Evolutionary conservation across 257 asterid species (phyloP), one percentile per base, ranked within the genome.

Genomic region (Rhazya stricta): DNA sequence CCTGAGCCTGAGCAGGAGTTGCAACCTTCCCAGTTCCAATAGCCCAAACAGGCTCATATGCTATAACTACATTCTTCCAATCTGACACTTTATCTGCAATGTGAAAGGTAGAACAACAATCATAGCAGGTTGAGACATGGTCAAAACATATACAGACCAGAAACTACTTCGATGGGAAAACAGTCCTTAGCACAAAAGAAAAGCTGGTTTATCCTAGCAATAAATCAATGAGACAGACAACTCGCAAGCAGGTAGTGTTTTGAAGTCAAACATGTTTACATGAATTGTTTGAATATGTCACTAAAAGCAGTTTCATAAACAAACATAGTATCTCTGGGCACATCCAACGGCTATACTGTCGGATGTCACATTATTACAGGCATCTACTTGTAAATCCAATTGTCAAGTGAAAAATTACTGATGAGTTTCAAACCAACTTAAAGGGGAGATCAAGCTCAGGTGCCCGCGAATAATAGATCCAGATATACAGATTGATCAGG

Each of bases 11-110:
- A 67, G 93, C 97, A 77, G 99, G 97, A 69, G 84, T 67, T 58
- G 99, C 99, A 54, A 94, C 99, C 89, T 90, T 92, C 75, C 99
- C 99, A 58, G 99, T 94, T 78, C 99, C 99, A 85, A 94, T 94
- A 79, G 99, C 99, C 99, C 99, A 94, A 79, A 94, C 99, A 82
- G 99, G 99, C 87, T 94, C 99, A 79, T 94, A 94, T 69, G 99
- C 99, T 81, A 94, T 39, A 74, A 94, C 99, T 72, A 94, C 90
- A 29, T 92, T 90, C 61, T 85, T 69, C 99, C 99, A 94, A 61
- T 92, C 91, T 36, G 90, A 81, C 67, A 94, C 85, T 62, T 73
- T 67, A 0, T 84, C 99, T 94, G 96, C 78, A 84, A 68, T 54
- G 48, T 34, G 58, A 74, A 65, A 56, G 39, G 56, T 23, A 16